Evolutionary conservation across 2,329 filamentous ascomycete genomes (phyloP).

Genomic region (Pseudogymnoascus sp.): DNA sequence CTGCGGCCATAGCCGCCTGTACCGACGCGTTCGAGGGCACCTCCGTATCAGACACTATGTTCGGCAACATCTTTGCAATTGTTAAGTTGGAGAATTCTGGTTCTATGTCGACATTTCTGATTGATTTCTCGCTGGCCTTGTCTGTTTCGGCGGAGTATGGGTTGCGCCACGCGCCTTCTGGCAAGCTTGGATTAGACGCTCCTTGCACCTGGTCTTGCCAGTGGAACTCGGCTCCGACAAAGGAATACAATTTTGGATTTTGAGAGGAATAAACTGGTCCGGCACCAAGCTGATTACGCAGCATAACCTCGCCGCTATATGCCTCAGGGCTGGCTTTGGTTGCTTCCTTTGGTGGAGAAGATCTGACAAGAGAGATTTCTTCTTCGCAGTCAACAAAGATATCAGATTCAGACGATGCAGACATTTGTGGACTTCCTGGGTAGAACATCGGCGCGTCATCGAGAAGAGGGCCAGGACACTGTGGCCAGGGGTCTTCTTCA

Average conservation of each 20-base stretch:
- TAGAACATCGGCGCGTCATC: background rate
- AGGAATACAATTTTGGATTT: background rate
- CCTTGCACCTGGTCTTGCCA: too few relatives aligned
- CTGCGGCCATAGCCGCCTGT: background rate
- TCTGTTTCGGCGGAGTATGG: background rate
- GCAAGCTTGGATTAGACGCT: background rate
- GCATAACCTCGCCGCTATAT: background rate
- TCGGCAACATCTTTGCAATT: background rate
- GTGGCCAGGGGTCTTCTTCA: background rate
- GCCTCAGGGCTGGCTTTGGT: background rate
- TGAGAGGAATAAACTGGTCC: background rate
- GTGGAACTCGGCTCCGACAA: too few relatives aligned
- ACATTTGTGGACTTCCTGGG: background rate
- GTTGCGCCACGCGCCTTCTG: background rate
- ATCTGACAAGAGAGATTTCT: background rate
- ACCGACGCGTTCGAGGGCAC: background rate
- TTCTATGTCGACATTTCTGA: background rate
- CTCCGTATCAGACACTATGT: background rate
- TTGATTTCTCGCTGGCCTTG: background rate
- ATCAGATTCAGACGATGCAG: background rate
- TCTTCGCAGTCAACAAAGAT: conserved; percentile 1
- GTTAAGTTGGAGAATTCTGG: background rate
- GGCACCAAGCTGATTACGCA: background rate
- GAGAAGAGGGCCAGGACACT: background rate
- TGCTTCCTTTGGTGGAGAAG: background rate